Evolutionary conservation across 2,329 filamentous ascomycete genomes (phyloP).

Genomic region (Fusarium dimerum): DNA sequence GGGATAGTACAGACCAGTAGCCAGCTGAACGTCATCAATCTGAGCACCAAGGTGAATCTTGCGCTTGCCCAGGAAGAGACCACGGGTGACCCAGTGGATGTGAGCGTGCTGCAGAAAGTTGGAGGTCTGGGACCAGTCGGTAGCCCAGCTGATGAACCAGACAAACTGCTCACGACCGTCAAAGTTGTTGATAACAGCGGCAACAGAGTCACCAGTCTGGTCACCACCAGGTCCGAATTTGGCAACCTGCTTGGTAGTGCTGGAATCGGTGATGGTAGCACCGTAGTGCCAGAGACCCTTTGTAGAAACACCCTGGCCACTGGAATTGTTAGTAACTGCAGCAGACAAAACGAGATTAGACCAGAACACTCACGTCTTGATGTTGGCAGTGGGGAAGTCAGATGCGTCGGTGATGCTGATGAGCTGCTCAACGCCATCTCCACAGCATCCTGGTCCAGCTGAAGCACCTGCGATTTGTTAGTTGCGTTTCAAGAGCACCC

Average conservation of each 20-base stretch:
- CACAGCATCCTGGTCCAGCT: not conserved
- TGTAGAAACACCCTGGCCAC: slow-evolving; percentile 13
- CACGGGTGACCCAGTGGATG: slow-evolving; percentile 21
- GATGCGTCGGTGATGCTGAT: slow-evolving; percentile 14
- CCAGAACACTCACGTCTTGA: slow-evolving; percentile 9
- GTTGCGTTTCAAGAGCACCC: not conserved
- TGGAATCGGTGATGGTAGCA: slow-evolving; percentile 10
- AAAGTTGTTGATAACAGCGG: slow-evolving; percentile 18
- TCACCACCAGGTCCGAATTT: slow-evolving; percentile 14
- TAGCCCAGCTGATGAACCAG: slow-evolving; percentile 21
- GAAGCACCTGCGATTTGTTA: not conserved
- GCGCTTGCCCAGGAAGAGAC: slow-evolving; percentile 20
- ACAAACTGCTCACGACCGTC: slow-evolving; percentile 19
- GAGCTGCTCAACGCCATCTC: slow-evolving; percentile 3
- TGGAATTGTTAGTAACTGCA: not conserved
- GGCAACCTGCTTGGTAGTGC: slow-evolving; percentile 13
- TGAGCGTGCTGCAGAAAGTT: slow-evolving; percentile 18
- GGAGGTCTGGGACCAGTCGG: slow-evolving; percentile 16
- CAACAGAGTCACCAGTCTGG: slow-evolving; percentile 13
- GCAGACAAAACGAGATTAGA: not conserved
- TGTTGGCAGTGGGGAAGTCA: slow-evolving; percentile 16
- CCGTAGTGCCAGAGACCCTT: slow-evolving; percentile 18
- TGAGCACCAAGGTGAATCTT: slow-evolving; percentile 16
- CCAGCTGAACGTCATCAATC: slow-evolving; percentile 17
- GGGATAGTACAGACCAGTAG: slow-evolving; percentile 15